These are phyloP conservation scores for Dendrobium chrysotoxum DNA, from an alignment of 106 monocot species.

Conservation along the genomic window DNA sequence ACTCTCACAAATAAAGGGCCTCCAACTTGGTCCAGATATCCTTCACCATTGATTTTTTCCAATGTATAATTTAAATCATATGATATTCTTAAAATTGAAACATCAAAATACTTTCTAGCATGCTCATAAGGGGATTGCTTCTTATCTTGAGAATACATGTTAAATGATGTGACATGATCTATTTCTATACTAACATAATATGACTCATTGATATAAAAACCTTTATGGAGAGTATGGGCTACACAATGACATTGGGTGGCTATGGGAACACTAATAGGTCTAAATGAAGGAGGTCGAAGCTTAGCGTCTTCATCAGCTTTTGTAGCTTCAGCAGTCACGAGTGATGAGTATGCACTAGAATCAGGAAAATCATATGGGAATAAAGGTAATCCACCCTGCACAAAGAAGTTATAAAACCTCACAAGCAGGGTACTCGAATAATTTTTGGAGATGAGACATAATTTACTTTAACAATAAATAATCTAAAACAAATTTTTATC, in stretches of 20 bases:
- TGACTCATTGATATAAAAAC: no score
- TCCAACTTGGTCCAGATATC: not conserved
- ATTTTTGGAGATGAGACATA: no score
- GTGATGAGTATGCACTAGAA: conserved; percentile 52
- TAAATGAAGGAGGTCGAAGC: conserved; percentile 46
- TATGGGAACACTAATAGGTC: conserved; percentile 53
- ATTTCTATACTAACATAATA: no score
- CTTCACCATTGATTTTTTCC: conserved; percentile 12
- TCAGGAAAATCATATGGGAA: conserved; percentile 96
- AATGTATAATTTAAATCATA: conserved; percentile 22
- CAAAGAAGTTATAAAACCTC: no score
- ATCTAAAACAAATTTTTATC: no score
- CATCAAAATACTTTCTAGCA: not conserved
- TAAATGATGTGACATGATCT: no score
- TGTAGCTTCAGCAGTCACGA: conserved; percentile 41
- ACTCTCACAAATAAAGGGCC: no score
- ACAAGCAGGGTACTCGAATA: no score
- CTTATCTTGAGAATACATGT: not conserved
- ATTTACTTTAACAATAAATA: no score
- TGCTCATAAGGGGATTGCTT: not conserved
- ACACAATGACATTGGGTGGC: conserved; percentile 72
- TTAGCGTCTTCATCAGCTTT: conserved; percentile 30
- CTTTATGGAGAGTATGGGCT: conserved; percentile 14
- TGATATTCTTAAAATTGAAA: conserved; percentile 41
- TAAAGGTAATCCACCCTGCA: conserved; percentile 54